Evolutionary conservation across 345 rosid genomes (phyloP).

Genomic region (Arabis alpina): DNA sequence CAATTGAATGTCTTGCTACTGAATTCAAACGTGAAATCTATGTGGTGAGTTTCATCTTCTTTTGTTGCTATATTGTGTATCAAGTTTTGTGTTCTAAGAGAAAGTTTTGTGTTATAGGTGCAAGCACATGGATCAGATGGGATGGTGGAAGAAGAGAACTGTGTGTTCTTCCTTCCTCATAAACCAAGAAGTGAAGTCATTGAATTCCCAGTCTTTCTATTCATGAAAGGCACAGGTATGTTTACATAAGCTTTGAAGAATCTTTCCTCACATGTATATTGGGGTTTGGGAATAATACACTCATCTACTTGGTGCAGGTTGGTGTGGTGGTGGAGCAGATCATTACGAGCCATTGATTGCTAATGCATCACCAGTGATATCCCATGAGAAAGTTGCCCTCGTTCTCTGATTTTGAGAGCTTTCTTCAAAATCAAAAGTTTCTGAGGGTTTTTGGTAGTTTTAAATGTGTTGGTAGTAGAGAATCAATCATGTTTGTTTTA

Average conservation of each 20-base stretch:
- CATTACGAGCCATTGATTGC: constrained; percentile 96
- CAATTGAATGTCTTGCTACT: constrained; percentile 94
- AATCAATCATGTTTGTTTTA: constrained; percentile 23
- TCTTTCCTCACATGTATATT: no score
- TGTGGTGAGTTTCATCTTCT: constrained; percentile 55
- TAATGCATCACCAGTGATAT: constrained; percentile 63
- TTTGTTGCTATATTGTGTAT: not conserved
- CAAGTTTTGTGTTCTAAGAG: not conserved
- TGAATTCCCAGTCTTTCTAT: constrained; percentile 82
- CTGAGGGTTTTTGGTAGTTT: constrained; percentile 41
- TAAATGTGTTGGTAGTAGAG: constrained; percentile 26
- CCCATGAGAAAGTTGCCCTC: constrained; percentile 85
- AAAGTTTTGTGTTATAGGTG: constrained; percentile 54
- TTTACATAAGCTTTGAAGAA: no score
- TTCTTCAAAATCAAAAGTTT: constrained; percentile 35
- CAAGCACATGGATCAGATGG: constrained; percentile 99
- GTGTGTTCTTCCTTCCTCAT: constrained; percentile 97
- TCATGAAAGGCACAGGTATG: constrained; percentile 88
- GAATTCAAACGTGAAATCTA: constrained; percentile 92
- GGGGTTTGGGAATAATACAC: not conserved
- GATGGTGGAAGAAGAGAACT: constrained; percentile 92
- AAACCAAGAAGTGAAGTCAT: constrained; percentile 82
- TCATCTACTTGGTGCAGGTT: constrained; percentile 52
- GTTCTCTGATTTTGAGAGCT: constrained; percentile 56
- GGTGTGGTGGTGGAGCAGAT: constrained; percentile 99